These are phyloP conservation scores for Saccharomycopsis hybrid DNA, from an alignment of 1,139 yeast species.

Conservation along the genomic window DNA sequence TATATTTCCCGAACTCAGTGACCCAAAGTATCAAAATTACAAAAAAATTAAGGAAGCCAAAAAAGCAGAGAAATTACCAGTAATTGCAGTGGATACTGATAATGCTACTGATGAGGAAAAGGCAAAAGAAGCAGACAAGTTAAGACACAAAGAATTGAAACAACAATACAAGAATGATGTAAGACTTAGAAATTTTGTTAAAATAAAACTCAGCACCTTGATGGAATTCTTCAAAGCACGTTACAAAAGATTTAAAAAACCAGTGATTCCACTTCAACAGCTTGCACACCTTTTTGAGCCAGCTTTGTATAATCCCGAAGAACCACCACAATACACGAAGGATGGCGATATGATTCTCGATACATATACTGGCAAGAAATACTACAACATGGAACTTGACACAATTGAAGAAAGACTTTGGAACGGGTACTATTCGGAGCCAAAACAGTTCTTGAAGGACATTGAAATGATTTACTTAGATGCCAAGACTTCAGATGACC, in stretches of 20 bases:
- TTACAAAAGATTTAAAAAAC: slow-evolving; percentile 85
- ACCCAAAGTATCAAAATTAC: slow-evolving; percentile 15
- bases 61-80: slow-evolving; percentile 45
- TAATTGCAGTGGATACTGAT: slow-evolving; percentile 22
- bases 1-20: slow-evolving; percentile 27
- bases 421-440: slow-evolving; percentile 95
- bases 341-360: slow-evolving; percentile 80
- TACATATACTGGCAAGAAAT: slow-evolving; percentile 62
- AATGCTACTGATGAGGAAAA: not conserved
- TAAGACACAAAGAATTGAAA: slow-evolving; percentile 23
- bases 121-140: slow-evolving; percentile 31
- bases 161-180: slow-evolving; percentile 42
- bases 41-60: slow-evolving; percentile 42
- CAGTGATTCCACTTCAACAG: slow-evolving; percentile 72
- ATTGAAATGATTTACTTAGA: slow-evolving; percentile 80
- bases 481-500: slow-evolving; percentile 65
- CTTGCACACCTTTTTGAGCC: slow-evolving; percentile 77
- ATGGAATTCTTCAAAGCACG: slow-evolving; percentile 86
- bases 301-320: slow-evolving; percentile 23
- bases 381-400: slow-evolving; percentile 86
- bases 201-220: slow-evolving; percentile 76
- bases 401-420: slow-evolving; percentile 90
- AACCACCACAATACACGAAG: slow-evolving; percentile 45
- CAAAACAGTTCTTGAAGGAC: slow-evolving; percentile 81
- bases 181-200: slow-evolving; percentile 74